Base-by-base conservation (phyloP, 2,329 filamentous ascomycete species). In the Phyllosticta ampelicida region DNA sequence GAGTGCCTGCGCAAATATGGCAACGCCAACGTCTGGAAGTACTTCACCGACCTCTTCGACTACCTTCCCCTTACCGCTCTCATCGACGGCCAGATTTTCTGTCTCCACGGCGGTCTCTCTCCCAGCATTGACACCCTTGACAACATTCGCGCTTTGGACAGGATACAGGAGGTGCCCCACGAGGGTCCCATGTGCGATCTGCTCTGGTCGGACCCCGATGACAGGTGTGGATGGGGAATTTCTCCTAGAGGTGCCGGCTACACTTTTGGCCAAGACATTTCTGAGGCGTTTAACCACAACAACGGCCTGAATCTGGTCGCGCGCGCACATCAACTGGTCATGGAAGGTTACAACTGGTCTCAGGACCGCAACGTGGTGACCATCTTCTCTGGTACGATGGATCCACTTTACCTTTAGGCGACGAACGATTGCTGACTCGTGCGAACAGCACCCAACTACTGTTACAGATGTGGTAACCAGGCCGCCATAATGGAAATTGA, bases 401-500 rank as follows among this genome's bases (percentile, higher is more conserved):
- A n/a, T 44, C 36, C 36, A 44, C 36, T 44, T 44, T 44, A 44
- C 36, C 56, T 18, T 44, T 44, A 44, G 16, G 36, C 36, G 13
- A 44, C 16, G 36, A 44, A n/a, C 36, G 18, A 10, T 5, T 5
- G 13, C 70, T 75, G 58, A 75, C 65, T 62, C 63, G 50, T 18
- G 48, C 61, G 18, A 23, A 23, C 16, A 80, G 77, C 77, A 64
- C 77, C 77, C 48, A 80, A 81, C 65, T 99, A 99, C 80, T 99
- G 92, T 79, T 97, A 99, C 81, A 85, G 94, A 73, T 99, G 94
- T 71, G 94, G 94, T 71, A 99, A 99, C 76, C 94, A 97, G 76
- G 94, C 94, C 59, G 94, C 94, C n/a, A 97, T 99, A 74, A 99
- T 99, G 94, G 94, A 97, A 77, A 99, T 99, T 74, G 94, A 97